phyloP scores from a whole-genome alignment of 2,329 filamentous ascomycete genomes.

The Penicillium sp. region DNA sequence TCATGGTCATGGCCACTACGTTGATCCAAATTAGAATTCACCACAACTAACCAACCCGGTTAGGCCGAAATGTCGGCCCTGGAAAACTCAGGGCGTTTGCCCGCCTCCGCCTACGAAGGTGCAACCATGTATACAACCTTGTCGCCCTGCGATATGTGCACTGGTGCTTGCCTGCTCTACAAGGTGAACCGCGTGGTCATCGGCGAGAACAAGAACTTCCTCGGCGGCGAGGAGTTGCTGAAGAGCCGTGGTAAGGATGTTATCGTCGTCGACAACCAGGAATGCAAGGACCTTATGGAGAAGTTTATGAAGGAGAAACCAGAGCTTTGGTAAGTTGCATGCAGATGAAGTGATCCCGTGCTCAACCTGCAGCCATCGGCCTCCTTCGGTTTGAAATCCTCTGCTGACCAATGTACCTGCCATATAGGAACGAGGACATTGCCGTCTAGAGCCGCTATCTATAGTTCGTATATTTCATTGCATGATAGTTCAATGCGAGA shows the following conservation, averaged over 20 bases:
- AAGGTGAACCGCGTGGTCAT: conserved; percentile 75
- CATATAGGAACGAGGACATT: conserved; percentile 63
- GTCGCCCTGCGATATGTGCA: conserved; percentile 82
- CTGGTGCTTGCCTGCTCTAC: conserved; percentile 76
- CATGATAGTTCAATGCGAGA: conserved; percentile 8
- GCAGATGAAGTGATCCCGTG: neutral
- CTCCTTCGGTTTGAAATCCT: neutral
- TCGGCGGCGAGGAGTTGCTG: conserved; percentile 74
- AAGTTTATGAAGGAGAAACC: conserved; percentile 74
- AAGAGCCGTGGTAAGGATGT: conserved; percentile 71
- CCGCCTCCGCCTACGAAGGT: conserved; percentile 69
- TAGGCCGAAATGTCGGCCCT: conserved; percentile 78
- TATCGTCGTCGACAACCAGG: conserved; percentile 67
- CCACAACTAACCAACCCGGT: neutral
- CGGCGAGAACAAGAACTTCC: conserved; percentile 75
- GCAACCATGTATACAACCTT: conserved; percentile 84
- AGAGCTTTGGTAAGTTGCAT: conserved; percentile 65
- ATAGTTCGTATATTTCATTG: conserved; percentile 7
- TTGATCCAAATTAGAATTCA: neutral
- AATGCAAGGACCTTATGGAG: conserved; percentile 71
- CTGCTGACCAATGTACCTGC: conserved; percentile 17
- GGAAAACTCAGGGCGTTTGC: conserved; percentile 72
- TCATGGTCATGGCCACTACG: too few relatives aligned
- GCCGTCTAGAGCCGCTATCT: conserved; percentile 46
- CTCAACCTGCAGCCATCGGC: too few relatives aligned